Percentiles rank a stretch among this genome's conserved stretches.
phyloP scores from a whole-genome alignment of 192 early-diverging fungal species.

The Linderina pennispora region DNA sequence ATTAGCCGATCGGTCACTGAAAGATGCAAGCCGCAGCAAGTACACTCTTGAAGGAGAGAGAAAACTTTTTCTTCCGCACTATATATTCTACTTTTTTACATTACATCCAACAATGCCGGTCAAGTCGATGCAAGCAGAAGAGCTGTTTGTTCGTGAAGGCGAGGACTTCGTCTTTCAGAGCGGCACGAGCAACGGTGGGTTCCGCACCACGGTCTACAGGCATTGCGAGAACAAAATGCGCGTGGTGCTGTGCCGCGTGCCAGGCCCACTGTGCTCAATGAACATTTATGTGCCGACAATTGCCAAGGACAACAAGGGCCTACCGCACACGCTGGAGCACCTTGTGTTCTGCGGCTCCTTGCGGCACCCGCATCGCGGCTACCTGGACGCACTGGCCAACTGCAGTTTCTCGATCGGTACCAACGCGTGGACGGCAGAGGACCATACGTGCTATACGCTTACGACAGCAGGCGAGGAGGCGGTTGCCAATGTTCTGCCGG shows the following conservation, averaged over 20 bases:
- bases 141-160: conserved; percentile 23
- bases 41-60: no score
- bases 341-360: conserved; percentile 79
- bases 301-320: conserved; percentile 56
- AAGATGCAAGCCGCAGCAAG: no score
- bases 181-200: conserved; percentile 4
- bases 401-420: conserved; percentile 72
- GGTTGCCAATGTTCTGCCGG: conserved; percentile 64
- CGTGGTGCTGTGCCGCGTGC: conserved; percentile 56
- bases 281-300: conserved; percentile 74
- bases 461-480: conserved; percentile 58
- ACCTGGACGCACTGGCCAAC: conserved; percentile 66
- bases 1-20: no score
- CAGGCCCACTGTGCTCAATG: conserved; percentile 61
- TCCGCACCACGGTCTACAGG: conserved; percentile 44
- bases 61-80: no score
- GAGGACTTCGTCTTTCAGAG: conserved; percentile 20
- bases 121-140: not conserved
- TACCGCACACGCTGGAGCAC: conserved; percentile 81
- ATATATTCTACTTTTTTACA: no score
- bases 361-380: conserved; percentile 60
- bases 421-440: conserved; percentile 56
- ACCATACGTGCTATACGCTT: conserved; percentile 70
- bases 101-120: no score
- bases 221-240: conserved; percentile 48